Evolutionary conservation across 192 early-diverging fungal genomes (phyloP), one percentile per base, ranked within the genome.

Genomic region (Chytriomyces sp.): DNA sequence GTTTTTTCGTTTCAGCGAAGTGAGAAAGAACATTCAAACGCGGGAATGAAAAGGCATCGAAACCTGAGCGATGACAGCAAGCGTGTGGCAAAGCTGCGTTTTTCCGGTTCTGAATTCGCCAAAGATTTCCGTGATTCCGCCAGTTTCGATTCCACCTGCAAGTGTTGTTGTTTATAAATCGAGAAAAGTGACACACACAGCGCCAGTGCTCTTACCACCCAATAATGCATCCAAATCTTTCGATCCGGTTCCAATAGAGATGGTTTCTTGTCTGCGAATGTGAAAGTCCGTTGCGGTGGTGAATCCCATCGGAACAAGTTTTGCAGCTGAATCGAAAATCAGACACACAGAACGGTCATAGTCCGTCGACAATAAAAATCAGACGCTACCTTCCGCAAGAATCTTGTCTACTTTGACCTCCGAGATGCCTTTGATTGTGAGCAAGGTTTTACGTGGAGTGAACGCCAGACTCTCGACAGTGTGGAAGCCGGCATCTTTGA

Each of bases 81-180:
- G 82, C 35, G 92, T 96, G 71, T 99, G 97, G 81, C 97, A 98
- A 11, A 99, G 74, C 79, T 99, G 97, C 72, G 93, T 97, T 83
- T 99, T 99, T 75, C 97, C 97, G 6, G 97, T 99, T 63, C 97
- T 84, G 78, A 99, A 99, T 83, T 99, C 97, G 45, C 97, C 97
- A 92, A 98, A 99, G 0, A 99, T 85, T 80, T 99, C 97, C 24
- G 97, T 99, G 46, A 99, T 98, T 5, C 93, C 88, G 3, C 97
- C 97, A 5, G 97, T 98, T 76, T 99, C 97, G 60, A 99, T 92
- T 16, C 97, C 97, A 66, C 92, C 89, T 89, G 65, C 59, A 5
- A 5, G 18, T 76, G 18, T 79, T 76, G 18, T 72, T 23, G 5
- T 62, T 62, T 5, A 46, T 59, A 18, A 74, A 20, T 44, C 18